Evolutionary conservation across 805 yeast genomes (phyloP).

Genomic region (Starmerella bacillaris): DNA sequence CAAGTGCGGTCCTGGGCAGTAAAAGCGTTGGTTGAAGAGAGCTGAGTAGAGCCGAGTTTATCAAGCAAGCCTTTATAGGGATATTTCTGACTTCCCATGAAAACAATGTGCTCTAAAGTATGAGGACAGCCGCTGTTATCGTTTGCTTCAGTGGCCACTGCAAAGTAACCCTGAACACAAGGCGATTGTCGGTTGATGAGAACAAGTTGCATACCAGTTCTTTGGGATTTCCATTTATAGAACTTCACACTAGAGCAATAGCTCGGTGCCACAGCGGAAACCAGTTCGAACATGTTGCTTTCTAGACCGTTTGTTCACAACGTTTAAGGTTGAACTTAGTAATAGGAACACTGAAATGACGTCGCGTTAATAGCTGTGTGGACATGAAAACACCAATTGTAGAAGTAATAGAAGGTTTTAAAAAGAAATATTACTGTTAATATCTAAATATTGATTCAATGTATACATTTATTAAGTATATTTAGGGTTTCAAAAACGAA

Average conservation of each 20-base stretch:
- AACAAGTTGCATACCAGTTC: slow-evolving; percentile 71
- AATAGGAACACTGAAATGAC: too few species aligned
- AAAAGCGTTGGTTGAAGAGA: slow-evolving; percentile 89
- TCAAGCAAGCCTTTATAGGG: slow-evolving; percentile 89
- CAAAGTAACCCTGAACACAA: slow-evolving; percentile 75
- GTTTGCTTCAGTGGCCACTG: slow-evolving; percentile 81
- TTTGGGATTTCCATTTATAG: slow-evolving; percentile 50
- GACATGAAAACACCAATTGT: too few species aligned
- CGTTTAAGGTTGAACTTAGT: too few species aligned
- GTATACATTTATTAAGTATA: too few species aligned
- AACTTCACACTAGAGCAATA: slow-evolving; percentile 16
- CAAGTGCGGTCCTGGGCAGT: slow-evolving; percentile 92
- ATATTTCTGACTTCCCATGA: slow-evolving; percentile 78
- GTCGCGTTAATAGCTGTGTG: too few species aligned
- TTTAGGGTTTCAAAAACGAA: too few species aligned
- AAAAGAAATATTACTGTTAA: too few species aligned
- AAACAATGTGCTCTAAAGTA: slow-evolving; percentile 81
- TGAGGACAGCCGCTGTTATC: slow-evolving; percentile 90
- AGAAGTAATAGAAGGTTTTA: too few species aligned
- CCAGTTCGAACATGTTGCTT: slow-evolving; percentile 11
- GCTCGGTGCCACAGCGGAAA: slow-evolving; percentile 14
- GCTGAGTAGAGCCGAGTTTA: slow-evolving; percentile 63
- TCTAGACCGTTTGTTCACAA: too few species aligned
- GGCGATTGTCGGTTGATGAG: slow-evolving; percentile 70
- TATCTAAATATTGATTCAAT: too few species aligned